phyloP scores from a whole-genome alignment of 805 yeast species.

The Lipomyces orientalis region DNA sequence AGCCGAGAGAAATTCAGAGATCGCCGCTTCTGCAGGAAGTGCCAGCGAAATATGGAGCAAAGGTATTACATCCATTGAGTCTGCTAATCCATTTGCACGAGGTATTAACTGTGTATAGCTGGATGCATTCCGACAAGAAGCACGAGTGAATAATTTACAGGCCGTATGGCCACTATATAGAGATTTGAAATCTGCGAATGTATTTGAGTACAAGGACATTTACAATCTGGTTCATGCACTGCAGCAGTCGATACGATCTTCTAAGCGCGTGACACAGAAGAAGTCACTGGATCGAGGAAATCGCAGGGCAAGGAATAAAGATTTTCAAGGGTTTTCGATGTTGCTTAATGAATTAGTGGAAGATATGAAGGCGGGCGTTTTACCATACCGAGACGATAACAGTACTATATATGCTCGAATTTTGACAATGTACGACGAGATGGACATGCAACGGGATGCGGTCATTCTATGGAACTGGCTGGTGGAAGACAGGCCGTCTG shows the following conservation, averaged over 20 bases:
- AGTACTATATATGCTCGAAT: not conserved
- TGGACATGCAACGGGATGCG: conserved; percentile 9
- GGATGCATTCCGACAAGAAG: conserved; percentile 5
- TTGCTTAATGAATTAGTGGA: not conserved
- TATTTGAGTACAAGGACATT: not conserved
- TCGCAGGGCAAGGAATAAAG: conserved; percentile 3
- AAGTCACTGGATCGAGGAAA: conserved; percentile 1
- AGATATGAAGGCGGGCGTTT: not conserved
- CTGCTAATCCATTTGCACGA: not conserved
- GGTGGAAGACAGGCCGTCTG: not conserved
- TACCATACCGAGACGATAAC: not conserved
- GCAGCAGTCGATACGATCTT: not conserved
- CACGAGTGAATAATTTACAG: not conserved
- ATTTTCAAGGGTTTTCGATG: not conserved
- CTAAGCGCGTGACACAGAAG: not conserved
- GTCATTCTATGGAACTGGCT: conserved; percentile 23
- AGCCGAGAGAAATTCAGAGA: not conserved
- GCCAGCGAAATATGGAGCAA: not conserved
- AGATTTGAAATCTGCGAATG: not conserved
- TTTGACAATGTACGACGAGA: conserved; percentile 16
- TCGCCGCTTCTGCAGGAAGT: not conserved
- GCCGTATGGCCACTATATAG: conserved; percentile 10
- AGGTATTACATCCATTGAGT: not conserved
- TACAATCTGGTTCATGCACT: not conserved
- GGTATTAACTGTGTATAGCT: not conserved